Conservation (phyloP, 163 green algal species). For the Scenedesmus sp. region DNA sequence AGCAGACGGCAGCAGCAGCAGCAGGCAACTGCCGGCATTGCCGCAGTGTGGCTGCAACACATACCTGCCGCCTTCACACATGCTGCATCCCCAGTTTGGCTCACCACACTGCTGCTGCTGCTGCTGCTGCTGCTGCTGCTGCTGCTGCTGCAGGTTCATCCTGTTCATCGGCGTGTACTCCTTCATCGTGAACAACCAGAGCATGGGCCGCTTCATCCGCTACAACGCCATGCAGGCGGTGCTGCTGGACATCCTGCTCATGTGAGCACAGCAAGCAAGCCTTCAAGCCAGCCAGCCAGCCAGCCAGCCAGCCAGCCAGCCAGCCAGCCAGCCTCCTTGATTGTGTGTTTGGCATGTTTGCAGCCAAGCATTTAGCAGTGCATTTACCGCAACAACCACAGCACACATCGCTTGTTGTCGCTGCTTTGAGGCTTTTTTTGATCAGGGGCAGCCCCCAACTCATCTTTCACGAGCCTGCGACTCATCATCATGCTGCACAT, state of each 20-base stretch:
- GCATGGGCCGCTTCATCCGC: conserved; percentile 83
- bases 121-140: neutral
- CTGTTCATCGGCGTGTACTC: conserved; percentile 91
- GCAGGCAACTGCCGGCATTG: neutral
- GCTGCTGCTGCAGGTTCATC: conserved; percentile 72
- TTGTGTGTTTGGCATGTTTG: no score
- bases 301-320: no score
- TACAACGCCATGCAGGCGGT: conserved; percentile 94
- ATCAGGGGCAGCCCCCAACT: no score
- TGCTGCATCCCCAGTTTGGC: neutral
- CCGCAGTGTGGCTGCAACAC: neutral
- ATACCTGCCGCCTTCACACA: neutral
- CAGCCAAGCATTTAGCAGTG: no score
- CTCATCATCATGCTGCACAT: no score
- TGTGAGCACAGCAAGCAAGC: conserved; percentile 63
- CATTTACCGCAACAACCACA: no score
- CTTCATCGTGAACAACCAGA: conserved; percentile 88
- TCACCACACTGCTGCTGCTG: neutral
- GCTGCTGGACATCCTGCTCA: conserved; percentile 96
- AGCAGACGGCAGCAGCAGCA: neutral
- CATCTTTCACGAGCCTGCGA: no score
- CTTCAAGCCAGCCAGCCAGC: no score
- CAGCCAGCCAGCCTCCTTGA: no score
- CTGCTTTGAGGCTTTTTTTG: no score
- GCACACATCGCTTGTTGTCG: no score